Percentiles rank a stretch among this genome's conserved stretches.
Conservation (phyloP, 1,139 yeast species). For the Williopsis jadinii region DNA sequence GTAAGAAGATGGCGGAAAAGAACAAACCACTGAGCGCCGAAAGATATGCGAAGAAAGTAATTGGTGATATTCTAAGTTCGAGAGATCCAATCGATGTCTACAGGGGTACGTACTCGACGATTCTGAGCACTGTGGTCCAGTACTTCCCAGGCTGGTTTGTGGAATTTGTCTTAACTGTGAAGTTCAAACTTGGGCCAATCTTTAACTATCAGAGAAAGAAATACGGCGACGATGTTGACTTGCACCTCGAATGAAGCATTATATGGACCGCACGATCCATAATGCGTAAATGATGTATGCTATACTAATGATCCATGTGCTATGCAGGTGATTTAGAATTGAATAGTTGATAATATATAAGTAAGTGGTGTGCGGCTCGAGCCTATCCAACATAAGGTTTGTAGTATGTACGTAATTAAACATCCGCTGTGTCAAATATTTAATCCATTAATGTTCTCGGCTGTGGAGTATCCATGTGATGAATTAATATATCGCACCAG, state of each 20-base stretch:
- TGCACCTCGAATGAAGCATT: slow-evolving; percentile 15
- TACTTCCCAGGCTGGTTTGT: slow-evolving; percentile 44
- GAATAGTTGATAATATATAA: no score
- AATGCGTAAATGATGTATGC: no score
- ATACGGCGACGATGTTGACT: slow-evolving; percentile 8
- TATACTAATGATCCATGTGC: no score
- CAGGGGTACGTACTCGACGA: slow-evolving; percentile 44
- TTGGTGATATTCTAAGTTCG: slow-evolving; percentile 36
- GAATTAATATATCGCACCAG: no score
- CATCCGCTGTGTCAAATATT: no score
- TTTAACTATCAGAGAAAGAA: slow-evolving; percentile 20
- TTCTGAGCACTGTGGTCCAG: slow-evolving; percentile 23
- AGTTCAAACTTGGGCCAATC: slow-evolving; percentile 40
- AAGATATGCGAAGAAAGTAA: slow-evolving; percentile 48
- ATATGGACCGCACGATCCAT: no score
- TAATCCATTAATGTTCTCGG: no score
- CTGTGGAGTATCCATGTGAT: no score
- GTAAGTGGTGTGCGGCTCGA: no score
- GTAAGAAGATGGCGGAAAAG: slow-evolving; percentile 56
- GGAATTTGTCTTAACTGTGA: slow-evolving; percentile 36
- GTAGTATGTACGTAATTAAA: no score
- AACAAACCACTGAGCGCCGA: slow-evolving; percentile 55
- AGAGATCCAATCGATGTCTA: slow-evolving; percentile 41
- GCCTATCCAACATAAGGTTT: no score
- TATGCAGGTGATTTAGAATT: no score